Percentiles rank a stretch among this genome's conserved stretches.
These are phyloP conservation scores for Trypanosoma melophagium DNA, from an alignment of 208 protist genomes.

Conservation along the genomic window DNA sequence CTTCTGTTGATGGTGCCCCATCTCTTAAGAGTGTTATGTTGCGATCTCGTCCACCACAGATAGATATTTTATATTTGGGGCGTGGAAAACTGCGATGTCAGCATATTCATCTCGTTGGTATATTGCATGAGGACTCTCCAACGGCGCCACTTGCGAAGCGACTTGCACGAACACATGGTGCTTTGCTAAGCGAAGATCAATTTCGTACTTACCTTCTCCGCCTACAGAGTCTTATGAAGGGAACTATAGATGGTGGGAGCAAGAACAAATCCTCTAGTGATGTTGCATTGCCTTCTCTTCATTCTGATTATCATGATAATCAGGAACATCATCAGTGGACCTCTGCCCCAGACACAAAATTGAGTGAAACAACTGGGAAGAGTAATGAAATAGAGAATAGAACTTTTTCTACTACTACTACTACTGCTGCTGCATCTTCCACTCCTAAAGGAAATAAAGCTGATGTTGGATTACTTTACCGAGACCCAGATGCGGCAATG, in stretches of 20 bases:
- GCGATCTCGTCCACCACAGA: constrained; percentile 31
- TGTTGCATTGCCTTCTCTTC: background rate
- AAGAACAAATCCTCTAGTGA: background rate
- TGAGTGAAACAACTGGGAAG: background rate
- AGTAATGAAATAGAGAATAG: background rate
- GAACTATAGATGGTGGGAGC: background rate
- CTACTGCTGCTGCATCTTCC: background rate
- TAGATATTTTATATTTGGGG: constrained; percentile 65
- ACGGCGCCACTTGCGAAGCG: constrained; percentile 52
- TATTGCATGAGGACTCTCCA: constrained; percentile 34
- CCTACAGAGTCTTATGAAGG: constrained; percentile 52
- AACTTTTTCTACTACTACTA: background rate
- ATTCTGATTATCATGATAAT: constrained; percentile 1
- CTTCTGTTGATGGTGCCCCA: background rate
- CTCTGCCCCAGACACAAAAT: background rate
- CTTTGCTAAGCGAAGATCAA: constrained; percentile 53
- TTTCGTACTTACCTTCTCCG: constrained; percentile 60
- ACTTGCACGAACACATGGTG: constrained; percentile 55
- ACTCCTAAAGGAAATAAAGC: constrained; percentile 60
- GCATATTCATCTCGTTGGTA: constrained; percentile 37
- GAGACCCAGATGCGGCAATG: constrained; percentile 80
- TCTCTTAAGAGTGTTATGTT: constrained; percentile 40
- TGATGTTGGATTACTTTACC: constrained; percentile 86
- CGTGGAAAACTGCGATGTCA: constrained; percentile 27
- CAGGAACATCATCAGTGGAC: background rate